These are phyloP conservation scores for Lenzites betulinus DNA, from an alignment of 768 basidiomycete species.

Conservation along the genomic window DNA sequence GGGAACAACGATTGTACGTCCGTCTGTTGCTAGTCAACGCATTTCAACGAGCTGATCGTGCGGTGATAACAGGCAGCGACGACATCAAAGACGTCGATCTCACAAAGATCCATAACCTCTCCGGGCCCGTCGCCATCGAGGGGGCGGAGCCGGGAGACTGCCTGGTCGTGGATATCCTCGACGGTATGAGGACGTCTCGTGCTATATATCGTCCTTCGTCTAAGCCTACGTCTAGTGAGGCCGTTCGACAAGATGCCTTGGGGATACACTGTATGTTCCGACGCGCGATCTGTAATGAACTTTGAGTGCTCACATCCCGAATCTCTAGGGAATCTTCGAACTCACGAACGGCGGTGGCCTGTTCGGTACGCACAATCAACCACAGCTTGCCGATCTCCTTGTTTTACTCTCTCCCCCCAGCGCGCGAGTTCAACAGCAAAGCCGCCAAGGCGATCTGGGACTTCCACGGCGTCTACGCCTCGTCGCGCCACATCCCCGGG, in stretches of 20 bases:
- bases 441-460: constrained; percentile 85
- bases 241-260: constrained; percentile 79
- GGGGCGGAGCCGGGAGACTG: constrained; percentile 80
- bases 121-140: constrained; percentile 73
- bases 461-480: constrained; percentile 70
- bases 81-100: constrained; percentile 69
- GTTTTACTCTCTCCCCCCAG: constrained; percentile 37
- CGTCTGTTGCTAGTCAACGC: too few relatives aligned
- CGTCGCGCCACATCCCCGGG: constrained; percentile 76
- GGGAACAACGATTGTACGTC: constrained; percentile 70
- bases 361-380: constrained; percentile 46
- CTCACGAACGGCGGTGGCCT: constrained; percentile 72
- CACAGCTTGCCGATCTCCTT: neutral
- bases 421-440: constrained; percentile 66
- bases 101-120: constrained; percentile 70
- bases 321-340: constrained; percentile 66
- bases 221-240: constrained; percentile 42
- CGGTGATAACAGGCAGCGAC: constrained; percentile 50
- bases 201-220: neutral
- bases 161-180: constrained; percentile 78
- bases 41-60: too few relatives aligned
- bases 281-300: too few relatives aligned
- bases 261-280: constrained; percentile 66
- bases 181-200: constrained; percentile 43
- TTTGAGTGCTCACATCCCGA: neutral